Conservation (phyloP, 306 rosid genomes). For the Vachellia pachyceras region DNA sequence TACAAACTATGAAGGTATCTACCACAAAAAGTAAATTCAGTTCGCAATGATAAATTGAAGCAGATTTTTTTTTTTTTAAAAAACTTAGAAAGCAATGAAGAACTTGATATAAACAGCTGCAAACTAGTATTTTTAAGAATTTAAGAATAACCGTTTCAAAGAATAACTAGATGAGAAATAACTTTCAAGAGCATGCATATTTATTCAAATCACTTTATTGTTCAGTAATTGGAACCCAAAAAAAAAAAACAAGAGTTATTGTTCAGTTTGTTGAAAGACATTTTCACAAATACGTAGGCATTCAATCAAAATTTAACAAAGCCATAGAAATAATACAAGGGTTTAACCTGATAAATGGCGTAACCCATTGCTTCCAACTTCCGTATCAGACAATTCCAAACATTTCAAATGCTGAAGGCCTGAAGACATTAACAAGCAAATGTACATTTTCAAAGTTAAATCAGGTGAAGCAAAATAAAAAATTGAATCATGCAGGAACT, state of each 20-base stretch:
- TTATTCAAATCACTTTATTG: background rate
- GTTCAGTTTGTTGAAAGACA: background rate
- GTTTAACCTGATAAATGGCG: slow-evolving; percentile 83
- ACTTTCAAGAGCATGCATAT: background rate
- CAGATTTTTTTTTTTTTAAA: too few species aligned
- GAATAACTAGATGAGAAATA: background rate
- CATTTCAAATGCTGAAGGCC: slow-evolving; percentile 76
- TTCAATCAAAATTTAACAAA: background rate
- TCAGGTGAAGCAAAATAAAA: slow-evolving; percentile 23
- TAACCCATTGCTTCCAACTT: slow-evolving; percentile 84
- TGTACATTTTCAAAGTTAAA: slow-evolving; percentile 31
- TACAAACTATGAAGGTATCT: background rate
- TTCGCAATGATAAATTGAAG: slow-evolving; percentile 11
- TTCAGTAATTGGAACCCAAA: background rate
- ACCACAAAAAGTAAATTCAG: slow-evolving; percentile 4
- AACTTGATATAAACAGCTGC: background rate
- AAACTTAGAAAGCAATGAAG: slow-evolving; percentile 18
- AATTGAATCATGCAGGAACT: slow-evolving; percentile 4
- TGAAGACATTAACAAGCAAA: slow-evolving; percentile 46
- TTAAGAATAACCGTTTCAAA: too few species aligned
- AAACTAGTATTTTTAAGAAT: background rate
- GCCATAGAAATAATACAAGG: background rate
- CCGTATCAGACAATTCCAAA: slow-evolving; percentile 93
- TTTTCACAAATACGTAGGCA: background rate
- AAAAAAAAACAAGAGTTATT: background rate